Base-by-base conservation (phyloP, 108 stramenopile genomes). In the Cyclotella atomus region DNA sequence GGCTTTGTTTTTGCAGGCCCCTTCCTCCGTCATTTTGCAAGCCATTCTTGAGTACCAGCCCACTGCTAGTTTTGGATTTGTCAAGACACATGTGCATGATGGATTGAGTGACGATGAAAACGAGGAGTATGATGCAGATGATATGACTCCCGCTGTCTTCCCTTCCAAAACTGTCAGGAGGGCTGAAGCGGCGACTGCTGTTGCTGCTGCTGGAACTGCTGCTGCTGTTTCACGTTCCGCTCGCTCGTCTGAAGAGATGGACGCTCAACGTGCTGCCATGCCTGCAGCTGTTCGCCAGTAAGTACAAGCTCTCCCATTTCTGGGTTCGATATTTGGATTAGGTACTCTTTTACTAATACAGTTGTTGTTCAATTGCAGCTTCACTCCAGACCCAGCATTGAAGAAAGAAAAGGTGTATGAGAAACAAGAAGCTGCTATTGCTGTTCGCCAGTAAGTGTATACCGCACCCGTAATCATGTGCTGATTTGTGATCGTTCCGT, bases 51-150 rank as follows among this genome's bases (percentile, higher is more conserved):
- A 29, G 28, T 57, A 57, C 10, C 29, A 57, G 32, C 56, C 56
- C 12, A 14, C 1, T 12, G 56, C 28, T 4, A 32, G 29, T 7
- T 57, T 57, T 30, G 56, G 56, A 28, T 57, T 57, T 32, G 56
- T 57, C 4, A 57, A 57, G 29, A 57, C 28, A 15, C 56, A 57
- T 14, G 29, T 57, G 10, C 29, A 32, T 15, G 56, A 57, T 30
- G 56, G 56, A 1, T 57, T 57, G 56, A 57, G 56, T 57, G 56
- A 57, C 10, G 56, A 57, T 32, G 56, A 57, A n/a, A 32, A n/a
- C n/a, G 19, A 28, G 0, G 56, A 57, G 56, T 57, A 32, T 15
- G 56, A 57, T 57, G 56, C 56, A 1, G 56, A 57, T 57, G 56
- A 57, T 32, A 12, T 19, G 2, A 57, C 56, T 19, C 12, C 29